Conservation (phyloP, 2,329 filamentous ascomycete genomes). For the Penicillium hesseltinei region DNA sequence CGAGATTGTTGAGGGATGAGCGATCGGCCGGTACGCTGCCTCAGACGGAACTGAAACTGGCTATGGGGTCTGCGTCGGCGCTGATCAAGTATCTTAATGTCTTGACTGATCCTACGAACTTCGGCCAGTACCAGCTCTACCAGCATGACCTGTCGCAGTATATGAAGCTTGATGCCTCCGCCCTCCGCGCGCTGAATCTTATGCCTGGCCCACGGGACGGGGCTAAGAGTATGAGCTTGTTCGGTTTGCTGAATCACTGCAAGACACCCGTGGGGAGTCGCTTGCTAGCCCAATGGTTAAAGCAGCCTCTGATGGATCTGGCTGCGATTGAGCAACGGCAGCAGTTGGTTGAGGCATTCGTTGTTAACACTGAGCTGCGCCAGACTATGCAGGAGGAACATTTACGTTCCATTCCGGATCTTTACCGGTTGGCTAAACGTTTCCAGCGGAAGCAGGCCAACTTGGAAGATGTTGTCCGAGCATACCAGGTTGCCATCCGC, state of each 20-base stretch:
- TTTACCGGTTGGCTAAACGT: conserved; percentile 89
- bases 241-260: conserved; percentile 92
- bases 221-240: conserved; percentile 96
- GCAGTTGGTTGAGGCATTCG: conserved; percentile 92
- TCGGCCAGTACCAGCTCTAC: conserved; percentile 94
- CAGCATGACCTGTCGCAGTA: conserved; percentile 96
- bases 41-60: conserved; percentile 88
- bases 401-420: conserved; percentile 84
- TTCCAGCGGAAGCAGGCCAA: conserved; percentile 91
- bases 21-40: conserved; percentile 72
- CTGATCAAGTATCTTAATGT: conserved; percentile 92
- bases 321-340: conserved; percentile 86
- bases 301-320: conserved; percentile 92
- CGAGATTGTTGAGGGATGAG: conserved; percentile 83
- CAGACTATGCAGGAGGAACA: conserved; percentile 98
- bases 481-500: conserved; percentile 91
- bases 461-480: conserved; percentile 90
- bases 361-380: conserved; percentile 84
- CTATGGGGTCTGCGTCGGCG: conserved; percentile 91
- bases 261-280: conserved; percentile 92
- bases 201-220: conserved; percentile 96
- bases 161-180: conserved; percentile 97
- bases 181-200: conserved; percentile 87
- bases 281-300: conserved; percentile 90
- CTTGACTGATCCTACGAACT: conserved; percentile 88